A percentile compares a stretch with the other conserved stretches of the same genome.
Conservation (phyloP, 78 protist genomes). For the Dictyostelium intermedium region DNA sequence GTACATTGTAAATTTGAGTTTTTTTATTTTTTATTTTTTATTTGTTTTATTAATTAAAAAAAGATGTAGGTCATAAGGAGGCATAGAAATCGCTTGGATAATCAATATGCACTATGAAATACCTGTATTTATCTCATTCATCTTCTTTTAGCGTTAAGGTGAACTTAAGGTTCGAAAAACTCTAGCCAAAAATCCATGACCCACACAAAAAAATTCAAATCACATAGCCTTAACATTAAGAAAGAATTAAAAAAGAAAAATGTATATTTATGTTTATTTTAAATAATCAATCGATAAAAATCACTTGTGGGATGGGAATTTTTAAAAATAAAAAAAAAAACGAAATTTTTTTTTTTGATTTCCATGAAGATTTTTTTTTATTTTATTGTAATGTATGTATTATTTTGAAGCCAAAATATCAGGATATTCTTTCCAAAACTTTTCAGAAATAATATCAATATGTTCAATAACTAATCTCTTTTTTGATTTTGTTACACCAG, state of each 20-base stretch:
- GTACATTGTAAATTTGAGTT: background rate
- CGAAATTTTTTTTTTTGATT: background rate
- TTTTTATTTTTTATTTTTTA: background rate
- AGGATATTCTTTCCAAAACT: constrained; percentile 82
- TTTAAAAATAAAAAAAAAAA: background rate
- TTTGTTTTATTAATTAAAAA: background rate
- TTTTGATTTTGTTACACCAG: constrained; percentile 24
- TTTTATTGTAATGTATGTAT: background rate
- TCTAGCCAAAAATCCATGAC: background rate
- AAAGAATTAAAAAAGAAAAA: no score
- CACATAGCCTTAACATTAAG: background rate
- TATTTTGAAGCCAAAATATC: constrained; percentile 50
- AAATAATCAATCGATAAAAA: background rate
- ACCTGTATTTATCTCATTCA: background rate
- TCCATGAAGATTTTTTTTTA: background rate
- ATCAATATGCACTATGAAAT: constrained; percentile 5
- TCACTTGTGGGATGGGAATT: background rate
- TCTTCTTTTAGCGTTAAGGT: background rate
- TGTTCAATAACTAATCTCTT: constrained; percentile 50
- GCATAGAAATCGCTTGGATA: background rate
- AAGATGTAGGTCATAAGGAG: constrained; percentile 1
- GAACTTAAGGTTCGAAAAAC: background rate
- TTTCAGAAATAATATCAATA: constrained; percentile 80
- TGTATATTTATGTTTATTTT: no score
- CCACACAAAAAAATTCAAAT: background rate